Percentiles rank a stretch among this genome's conserved stretches.
Conservation (phyloP, 2,329 filamentous ascomycete genomes). For the Bipolaris cookei region DNA sequence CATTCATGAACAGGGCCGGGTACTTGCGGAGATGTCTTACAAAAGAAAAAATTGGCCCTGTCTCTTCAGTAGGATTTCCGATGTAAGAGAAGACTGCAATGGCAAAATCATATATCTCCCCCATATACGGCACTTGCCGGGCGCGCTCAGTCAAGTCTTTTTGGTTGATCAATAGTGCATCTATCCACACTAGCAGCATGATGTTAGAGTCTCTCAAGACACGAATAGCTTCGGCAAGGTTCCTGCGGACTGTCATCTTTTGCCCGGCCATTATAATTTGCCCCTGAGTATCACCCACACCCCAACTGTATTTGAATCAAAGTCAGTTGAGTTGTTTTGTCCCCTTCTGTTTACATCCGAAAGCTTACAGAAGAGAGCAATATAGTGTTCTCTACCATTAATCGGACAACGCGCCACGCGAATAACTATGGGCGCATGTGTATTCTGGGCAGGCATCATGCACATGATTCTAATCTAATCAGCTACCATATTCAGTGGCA, state of each 20-base stretch:
- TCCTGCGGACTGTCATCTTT: background rate
- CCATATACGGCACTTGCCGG: background rate
- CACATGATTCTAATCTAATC: slow-evolving; percentile 15
- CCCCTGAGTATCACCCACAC: background rate
- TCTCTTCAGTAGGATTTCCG: background rate
- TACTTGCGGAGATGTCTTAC: background rate
- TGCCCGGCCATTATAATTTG: background rate
- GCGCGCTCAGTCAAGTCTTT: background rate
- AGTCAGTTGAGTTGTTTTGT: background rate
- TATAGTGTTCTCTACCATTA: background rate
- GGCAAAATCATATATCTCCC: background rate
- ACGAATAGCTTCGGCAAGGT: slow-evolving; percentile 3
- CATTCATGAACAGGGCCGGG: background rate
- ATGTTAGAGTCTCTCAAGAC: background rate
- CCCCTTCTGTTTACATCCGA: background rate
- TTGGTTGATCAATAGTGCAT: slow-evolving; percentile 3
- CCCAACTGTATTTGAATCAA: background rate
- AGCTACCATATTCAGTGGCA: slow-evolving; percentile 12
- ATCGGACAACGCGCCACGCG: slow-evolving; percentile 3
- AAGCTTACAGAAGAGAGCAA: slow-evolving; percentile 1
- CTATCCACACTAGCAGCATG: slow-evolving; percentile 1
- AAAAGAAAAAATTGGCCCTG: background rate
- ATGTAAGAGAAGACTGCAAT: background rate
- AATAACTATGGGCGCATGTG: slow-evolving; percentile 5
- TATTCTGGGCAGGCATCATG: slow-evolving; percentile 10